Percentiles rank a stretch among this genome's conserved stretches.
Evolutionary conservation across 1,284 basidiomycete genomes (phyloP).

Genomic region (Sparassis latifolia): DNA sequence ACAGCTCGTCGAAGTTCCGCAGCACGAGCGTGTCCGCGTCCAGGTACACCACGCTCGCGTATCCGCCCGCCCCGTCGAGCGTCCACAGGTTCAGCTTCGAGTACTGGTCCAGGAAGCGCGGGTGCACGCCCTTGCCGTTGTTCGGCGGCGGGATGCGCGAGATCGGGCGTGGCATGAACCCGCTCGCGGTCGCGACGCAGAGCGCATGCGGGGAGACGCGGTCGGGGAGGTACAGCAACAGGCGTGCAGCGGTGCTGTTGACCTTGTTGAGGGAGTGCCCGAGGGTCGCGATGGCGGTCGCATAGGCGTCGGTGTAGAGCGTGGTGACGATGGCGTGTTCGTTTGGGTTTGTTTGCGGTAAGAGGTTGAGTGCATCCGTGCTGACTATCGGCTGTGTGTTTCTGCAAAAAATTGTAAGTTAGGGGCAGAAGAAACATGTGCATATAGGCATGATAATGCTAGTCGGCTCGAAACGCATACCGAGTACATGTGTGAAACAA

Average conservation of each 20-base stretch:
- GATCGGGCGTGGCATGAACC: constrained; percentile 33
- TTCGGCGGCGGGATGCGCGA: constrained; percentile 32
- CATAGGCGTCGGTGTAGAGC: constrained; percentile 37
- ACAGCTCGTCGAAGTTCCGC: constrained; percentile 40
- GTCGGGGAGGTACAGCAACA: constrained; percentile 35
- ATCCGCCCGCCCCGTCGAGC: constrained; percentile 26
- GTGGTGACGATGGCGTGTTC: constrained; percentile 34
- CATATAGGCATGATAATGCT: not conserved
- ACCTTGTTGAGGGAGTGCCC: constrained; percentile 33
- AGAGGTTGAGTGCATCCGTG: constrained; percentile 1
- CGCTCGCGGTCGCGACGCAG: constrained; percentile 32
- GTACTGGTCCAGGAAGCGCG: constrained; percentile 36
- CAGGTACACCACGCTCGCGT: constrained; percentile 32
- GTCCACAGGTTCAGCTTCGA: constrained; percentile 40
- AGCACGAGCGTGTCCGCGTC: constrained; percentile 39
- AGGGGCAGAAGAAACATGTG: not conserved
- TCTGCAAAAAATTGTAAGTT: not conserved
- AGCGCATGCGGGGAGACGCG: constrained; percentile 32
- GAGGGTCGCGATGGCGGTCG: constrained; percentile 35
- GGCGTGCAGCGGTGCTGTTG: constrained; percentile 28
- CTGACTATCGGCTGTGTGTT: constrained; percentile 8
- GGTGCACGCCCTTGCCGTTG: constrained; percentile 26
- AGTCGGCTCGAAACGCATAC: not conserved
- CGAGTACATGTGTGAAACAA: not conserved
- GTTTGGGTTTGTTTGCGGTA: constrained; percentile 5